phyloP scores from a whole-genome alignment of 2,329 filamentous ascomycete genomes.

The Aspergillus fumigatiaffinis region DNA sequence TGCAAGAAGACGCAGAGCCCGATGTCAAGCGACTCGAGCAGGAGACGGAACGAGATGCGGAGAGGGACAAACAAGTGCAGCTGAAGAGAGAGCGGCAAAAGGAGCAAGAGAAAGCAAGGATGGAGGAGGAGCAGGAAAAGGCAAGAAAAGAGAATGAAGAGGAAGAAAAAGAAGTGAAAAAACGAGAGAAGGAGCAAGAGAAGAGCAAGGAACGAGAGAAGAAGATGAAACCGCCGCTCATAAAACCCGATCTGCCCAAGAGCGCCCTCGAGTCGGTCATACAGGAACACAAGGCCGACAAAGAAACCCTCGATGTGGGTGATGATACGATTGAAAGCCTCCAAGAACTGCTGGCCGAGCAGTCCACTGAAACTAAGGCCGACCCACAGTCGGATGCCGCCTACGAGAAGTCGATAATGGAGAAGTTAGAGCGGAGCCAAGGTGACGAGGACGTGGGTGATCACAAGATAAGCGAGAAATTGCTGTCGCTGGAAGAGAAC shows the following conservation, averaged over 20 bases:
- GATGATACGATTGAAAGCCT: slow-evolving; percentile 46
- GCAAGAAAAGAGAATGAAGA: background rate
- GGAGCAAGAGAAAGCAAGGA: slow-evolving; percentile 1
- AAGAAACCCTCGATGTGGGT: slow-evolving; percentile 36
- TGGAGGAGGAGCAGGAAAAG: slow-evolving; percentile 1
- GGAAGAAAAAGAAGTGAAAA: background rate
- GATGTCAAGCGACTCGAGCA: slow-evolving; percentile 2
- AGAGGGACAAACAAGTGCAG: background rate
- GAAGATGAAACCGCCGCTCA: slow-evolving; percentile 21
- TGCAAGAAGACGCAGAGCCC: slow-evolving; percentile 1
- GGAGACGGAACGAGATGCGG: background rate
- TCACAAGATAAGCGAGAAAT: slow-evolving; percentile 36
- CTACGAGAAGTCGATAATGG: slow-evolving; percentile 28
- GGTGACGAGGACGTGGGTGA: slow-evolving; percentile 23
- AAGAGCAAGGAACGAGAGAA: slow-evolving; percentile 7
- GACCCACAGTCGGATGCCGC: slow-evolving; percentile 30
- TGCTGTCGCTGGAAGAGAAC: slow-evolving; percentile 37
- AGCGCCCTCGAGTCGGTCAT: slow-evolving; percentile 42
- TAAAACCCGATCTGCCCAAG: slow-evolving; percentile 38
- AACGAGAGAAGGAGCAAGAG: background rate
- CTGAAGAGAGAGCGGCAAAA: slow-evolving; percentile 3
- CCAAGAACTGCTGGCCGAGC: slow-evolving; percentile 37
- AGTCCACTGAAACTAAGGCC: slow-evolving; percentile 21
- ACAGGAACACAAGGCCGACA: slow-evolving; percentile 37
- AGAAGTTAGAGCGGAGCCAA: slow-evolving; percentile 19